These are phyloP conservation scores for Pyrenophora seminiperda DNA, from an alignment of 2,329 filamentous ascomycete genomes.

Conservation along the genomic window DNA sequence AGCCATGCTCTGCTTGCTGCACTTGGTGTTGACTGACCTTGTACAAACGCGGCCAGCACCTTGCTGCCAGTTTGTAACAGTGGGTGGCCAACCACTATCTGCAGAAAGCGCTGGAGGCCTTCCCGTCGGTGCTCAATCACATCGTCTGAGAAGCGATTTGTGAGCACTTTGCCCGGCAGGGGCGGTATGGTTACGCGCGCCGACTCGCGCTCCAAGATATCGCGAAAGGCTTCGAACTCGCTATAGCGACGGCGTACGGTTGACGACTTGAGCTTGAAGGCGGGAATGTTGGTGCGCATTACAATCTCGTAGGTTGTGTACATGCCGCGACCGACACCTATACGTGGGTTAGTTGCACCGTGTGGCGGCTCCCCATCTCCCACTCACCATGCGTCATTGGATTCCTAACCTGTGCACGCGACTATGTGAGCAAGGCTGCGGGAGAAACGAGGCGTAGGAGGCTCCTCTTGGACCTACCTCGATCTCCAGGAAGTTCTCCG, in stretches of 20 bases:
- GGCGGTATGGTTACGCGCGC: slow-evolving; percentile 95
- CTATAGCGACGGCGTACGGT: slow-evolving; percentile 92
- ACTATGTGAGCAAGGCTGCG: slow-evolving; percentile 31
- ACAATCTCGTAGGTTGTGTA: slow-evolving; percentile 99
- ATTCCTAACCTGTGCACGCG: slow-evolving; percentile 74
- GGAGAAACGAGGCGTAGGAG: slow-evolving; percentile 10
- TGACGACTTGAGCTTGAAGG: slow-evolving; percentile 88
- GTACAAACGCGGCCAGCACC: slow-evolving; percentile 93
- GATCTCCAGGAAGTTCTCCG: slow-evolving; percentile 98
- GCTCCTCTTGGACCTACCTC: slow-evolving; percentile 64
- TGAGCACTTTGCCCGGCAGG: slow-evolving; percentile 95
- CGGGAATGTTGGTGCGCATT: slow-evolving; percentile 97
- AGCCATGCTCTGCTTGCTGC: slow-evolving; percentile 6
- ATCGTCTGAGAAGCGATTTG: slow-evolving; percentile 96
- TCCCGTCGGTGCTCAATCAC: slow-evolving; percentile 94
- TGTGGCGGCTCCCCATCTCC: neutral
- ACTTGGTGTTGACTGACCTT: slow-evolving; percentile 65
- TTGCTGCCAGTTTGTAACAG: slow-evolving; percentile 97
- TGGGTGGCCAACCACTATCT: slow-evolving; percentile 96
- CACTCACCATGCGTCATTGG: slow-evolving; percentile 55
- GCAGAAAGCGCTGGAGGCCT: slow-evolving; percentile 91
- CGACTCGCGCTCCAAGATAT: slow-evolving; percentile 94
- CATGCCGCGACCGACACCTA: slow-evolving; percentile 93
- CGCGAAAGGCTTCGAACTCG: slow-evolving; percentile 98
- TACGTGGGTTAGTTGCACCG: slow-evolving; percentile 60